Conservation (phyloP, 768 basidiomycete genomes). For the Podaxis sp. region DNA sequence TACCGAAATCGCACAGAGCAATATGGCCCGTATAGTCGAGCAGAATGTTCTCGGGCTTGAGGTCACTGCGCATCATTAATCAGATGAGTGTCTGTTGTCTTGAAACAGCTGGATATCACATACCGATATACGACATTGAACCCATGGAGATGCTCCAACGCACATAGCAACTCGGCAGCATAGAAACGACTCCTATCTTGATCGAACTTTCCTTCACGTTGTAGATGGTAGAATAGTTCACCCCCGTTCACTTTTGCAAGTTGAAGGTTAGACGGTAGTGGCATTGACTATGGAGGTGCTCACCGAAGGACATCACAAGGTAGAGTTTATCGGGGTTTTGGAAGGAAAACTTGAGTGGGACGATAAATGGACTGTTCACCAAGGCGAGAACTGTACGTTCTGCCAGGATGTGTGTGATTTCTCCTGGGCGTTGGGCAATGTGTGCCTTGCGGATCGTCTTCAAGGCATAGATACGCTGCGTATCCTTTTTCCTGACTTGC, state of each 20-base stretch:
- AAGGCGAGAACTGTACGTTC: slow-evolving; percentile 96
- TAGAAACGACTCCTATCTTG: slow-evolving; percentile 94
- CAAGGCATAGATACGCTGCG: slow-evolving; percentile 94
- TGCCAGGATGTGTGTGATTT: slow-evolving; percentile 97
- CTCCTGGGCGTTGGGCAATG: slow-evolving; percentile 92
- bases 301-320: slow-evolving; percentile 94
- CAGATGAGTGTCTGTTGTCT: neutral
- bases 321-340: slow-evolving; percentile 98
- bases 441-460: slow-evolving; percentile 99
- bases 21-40: slow-evolving; percentile 98
- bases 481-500: slow-evolving; percentile 99
- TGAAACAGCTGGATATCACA: slow-evolving; percentile 20
- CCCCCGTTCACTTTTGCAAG: slow-evolving; percentile 81
- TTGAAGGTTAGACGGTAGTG: neutral
- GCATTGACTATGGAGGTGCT: slow-evolving; percentile 22
- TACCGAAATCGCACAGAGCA: slow-evolving; percentile 94
- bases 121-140: slow-evolving; percentile 99
- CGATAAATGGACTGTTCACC: slow-evolving; percentile 99
- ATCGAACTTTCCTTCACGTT: slow-evolving; percentile 95
- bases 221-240: slow-evolving; percentile 96
- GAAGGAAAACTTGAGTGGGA: slow-evolving; percentile 98
- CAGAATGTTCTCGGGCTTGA: slow-evolving; percentile 98
- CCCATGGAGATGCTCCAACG: slow-evolving; percentile 92
- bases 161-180: slow-evolving; percentile 94
- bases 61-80: slow-evolving; percentile 52